Conservation (phyloP, 305 asterid species). For the Fraxinus paxiana region DNA sequence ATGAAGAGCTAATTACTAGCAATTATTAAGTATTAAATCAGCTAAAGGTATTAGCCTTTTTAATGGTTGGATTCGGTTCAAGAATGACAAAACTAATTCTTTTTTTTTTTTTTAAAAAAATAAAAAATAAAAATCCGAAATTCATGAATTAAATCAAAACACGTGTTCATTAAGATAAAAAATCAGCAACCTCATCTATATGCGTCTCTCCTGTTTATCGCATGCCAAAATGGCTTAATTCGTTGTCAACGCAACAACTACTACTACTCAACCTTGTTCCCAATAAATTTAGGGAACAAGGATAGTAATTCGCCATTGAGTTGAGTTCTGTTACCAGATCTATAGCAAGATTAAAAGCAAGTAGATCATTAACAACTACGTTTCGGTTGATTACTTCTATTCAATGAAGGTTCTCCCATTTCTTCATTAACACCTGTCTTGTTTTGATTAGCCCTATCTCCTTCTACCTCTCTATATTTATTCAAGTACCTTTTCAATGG, state of each 20-base stretch:
- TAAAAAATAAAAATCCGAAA: neutral
- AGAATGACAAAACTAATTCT: neutral
- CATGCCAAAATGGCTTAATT: neutral
- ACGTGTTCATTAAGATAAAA: neutral
- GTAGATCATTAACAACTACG: neutral
- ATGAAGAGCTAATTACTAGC: neutral
- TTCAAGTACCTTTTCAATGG: neutral
- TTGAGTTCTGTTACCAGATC: neutral
- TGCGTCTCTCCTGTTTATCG: neutral
- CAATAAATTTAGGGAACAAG: neutral
- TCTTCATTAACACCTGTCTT: neutral
- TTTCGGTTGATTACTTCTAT: neutral
- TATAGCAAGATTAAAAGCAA: neutral
- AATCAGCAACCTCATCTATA: neutral
- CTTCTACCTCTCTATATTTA: neutral
- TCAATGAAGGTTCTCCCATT: neutral
- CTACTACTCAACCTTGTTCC: neutral
- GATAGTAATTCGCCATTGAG: neutral
- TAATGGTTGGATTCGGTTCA: neutral
- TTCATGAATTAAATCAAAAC: neutral
- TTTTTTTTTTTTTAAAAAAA: too few species aligned
- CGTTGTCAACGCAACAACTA: neutral
- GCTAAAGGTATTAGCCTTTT: neutral
- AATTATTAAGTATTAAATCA: neutral
- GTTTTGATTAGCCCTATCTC: constrained; percentile 2